Percentiles rank a stretch among this genome's conserved stretches.
These are phyloP conservation scores for Taphrina sp. DNA, from an alignment of 1,139 yeast genomes.

Conservation along the genomic window DNA sequence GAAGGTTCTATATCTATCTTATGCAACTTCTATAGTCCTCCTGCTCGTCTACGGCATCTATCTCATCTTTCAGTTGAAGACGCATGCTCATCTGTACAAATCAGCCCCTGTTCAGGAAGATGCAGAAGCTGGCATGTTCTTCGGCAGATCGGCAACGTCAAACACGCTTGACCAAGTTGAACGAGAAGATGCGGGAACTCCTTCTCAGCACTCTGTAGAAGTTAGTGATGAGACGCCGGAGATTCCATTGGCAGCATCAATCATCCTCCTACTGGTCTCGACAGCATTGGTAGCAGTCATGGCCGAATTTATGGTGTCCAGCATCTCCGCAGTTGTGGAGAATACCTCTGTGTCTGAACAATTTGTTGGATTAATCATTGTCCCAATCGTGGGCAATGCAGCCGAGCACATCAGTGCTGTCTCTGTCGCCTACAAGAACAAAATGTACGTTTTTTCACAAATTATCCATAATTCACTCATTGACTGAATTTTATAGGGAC, in stretches of 20 bases:
- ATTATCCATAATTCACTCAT: too few species aligned
- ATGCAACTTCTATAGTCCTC: constrained; percentile 81
- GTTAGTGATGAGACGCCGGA: constrained; percentile 39
- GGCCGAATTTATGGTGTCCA: constrained; percentile 90
- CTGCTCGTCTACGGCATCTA: constrained; percentile 75
- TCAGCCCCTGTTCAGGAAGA: background rate
- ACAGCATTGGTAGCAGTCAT: constrained; percentile 84
- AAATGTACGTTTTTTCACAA: too few species aligned
- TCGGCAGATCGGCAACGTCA: background rate
- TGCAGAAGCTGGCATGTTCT: background rate
- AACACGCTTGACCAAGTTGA: background rate
- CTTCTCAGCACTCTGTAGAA: constrained; percentile 44
- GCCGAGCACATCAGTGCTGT: constrained; percentile 98
- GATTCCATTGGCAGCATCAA: constrained; percentile 15
- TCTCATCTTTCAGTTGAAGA: constrained; percentile 79
- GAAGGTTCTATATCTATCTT: constrained; percentile 69
- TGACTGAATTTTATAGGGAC: too few species aligned
- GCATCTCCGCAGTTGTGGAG: constrained; percentile 84
- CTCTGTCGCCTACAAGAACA: constrained; percentile 89
- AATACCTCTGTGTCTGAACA: constrained; percentile 87
- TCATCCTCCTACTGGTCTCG: constrained; percentile 52
- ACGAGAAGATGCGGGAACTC: constrained; percentile 39
- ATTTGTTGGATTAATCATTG: constrained; percentile 85
- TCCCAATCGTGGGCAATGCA: constrained; percentile 97
- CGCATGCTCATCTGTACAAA: constrained; percentile 61